Evolutionary conservation across 2,329 filamentous ascomycete genomes (phyloP).

Genomic region (Colletotrichum camelliae): DNA sequence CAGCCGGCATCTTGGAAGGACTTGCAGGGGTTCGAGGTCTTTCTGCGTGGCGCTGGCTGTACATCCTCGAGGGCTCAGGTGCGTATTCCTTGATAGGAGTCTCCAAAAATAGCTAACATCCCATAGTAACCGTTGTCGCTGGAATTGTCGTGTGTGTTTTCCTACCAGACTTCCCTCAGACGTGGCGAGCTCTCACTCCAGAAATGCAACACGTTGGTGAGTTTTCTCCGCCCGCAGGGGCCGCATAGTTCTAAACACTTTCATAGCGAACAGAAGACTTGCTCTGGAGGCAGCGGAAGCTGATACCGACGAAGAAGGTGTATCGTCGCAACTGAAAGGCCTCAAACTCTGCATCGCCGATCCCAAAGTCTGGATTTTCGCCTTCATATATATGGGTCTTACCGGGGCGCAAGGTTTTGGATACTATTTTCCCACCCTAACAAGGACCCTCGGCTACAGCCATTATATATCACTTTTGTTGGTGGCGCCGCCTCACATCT

Average conservation of each 20-base stretch:
- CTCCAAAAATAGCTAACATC: background rate
- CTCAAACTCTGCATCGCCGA: slow-evolving; percentile 57
- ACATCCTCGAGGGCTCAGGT: slow-evolving; percentile 48
- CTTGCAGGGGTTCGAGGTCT: slow-evolving; percentile 44
- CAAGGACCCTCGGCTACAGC: slow-evolving; percentile 5
- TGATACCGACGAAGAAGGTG: slow-evolving; percentile 52
- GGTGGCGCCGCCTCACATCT: slow-evolving; percentile 51
- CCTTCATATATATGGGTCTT: slow-evolving; percentile 22
- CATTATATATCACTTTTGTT: background rate
- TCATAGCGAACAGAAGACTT: slow-evolving; percentile 26
- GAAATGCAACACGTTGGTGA: slow-evolving; percentile 47
- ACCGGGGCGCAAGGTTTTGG: slow-evolving; percentile 18
- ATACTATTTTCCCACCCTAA: slow-evolving; percentile 19
- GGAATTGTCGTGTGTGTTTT: slow-evolving; percentile 31
- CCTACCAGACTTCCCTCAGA: slow-evolving; percentile 42
- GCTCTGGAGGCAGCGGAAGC: slow-evolving; percentile 55
- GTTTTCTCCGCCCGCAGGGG: background rate
- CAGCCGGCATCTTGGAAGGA: slow-evolving; percentile 44
- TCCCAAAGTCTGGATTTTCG: slow-evolving; percentile 50
- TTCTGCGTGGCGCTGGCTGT: slow-evolving; percentile 57
- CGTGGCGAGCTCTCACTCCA: slow-evolving; percentile 44
- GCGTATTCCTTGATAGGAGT: background rate
- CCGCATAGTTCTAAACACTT: background rate
- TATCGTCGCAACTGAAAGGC: slow-evolving; percentile 52
- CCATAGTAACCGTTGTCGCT: slow-evolving; percentile 7